phyloP scores from a whole-genome alignment of 202 grass and related monocot genomes.

The Setaria italica region DNA sequence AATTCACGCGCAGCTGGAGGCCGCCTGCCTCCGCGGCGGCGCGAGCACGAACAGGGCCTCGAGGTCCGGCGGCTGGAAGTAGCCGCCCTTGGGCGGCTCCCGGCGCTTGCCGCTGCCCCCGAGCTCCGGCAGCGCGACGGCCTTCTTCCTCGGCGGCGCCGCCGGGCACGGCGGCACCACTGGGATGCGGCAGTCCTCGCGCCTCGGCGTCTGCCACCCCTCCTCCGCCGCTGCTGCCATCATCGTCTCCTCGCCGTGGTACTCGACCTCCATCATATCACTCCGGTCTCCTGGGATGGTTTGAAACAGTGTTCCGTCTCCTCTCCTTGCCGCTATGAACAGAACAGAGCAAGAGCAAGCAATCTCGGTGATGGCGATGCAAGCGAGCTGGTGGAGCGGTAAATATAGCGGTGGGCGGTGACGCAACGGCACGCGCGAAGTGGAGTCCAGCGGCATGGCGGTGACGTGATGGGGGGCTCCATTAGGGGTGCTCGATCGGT shows the following conservation, averaged over 20 bases:
- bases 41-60: constrained; percentile 71
- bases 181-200: constrained; percentile 77
- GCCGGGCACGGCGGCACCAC: constrained; percentile 60
- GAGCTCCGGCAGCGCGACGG: background rate
- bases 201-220: constrained; percentile 80
- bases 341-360: background rate
- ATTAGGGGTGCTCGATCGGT: accelerated
- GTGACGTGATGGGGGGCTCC: background rate
- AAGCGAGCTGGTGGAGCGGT: background rate
- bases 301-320: background rate
- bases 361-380: background rate
- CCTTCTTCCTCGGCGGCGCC: constrained; percentile 65
- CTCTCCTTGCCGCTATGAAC: background rate
- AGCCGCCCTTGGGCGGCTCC: constrained; percentile 66
- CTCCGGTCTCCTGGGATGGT: background rate
- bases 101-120: constrained; percentile 26
- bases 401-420: constrained; percentile 51
- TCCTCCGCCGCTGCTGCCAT: background rate
- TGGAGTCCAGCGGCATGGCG: constrained; percentile 48
- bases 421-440: background rate
- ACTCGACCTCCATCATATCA: no score
- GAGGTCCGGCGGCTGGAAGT: constrained; percentile 88
- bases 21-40: constrained; percentile 55
- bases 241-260: no score
- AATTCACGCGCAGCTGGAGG: constrained; percentile 58